Evolutionary conservation across 768 basidiomycete species (phyloP).

Genomic region (Steccherinum ochraceum): DNA sequence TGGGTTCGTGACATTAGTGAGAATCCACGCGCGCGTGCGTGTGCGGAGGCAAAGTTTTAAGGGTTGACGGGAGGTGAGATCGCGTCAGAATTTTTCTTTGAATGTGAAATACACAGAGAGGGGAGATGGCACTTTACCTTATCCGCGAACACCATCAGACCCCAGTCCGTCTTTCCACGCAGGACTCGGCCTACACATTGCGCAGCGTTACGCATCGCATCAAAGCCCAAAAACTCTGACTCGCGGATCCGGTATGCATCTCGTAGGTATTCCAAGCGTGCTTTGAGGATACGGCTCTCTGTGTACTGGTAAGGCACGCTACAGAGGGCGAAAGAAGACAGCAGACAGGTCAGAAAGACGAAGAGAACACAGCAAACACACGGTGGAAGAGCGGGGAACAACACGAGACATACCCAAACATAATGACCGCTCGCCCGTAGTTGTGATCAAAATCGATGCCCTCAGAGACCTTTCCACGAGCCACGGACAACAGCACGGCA

Average conservation of each 20-base stretch:
- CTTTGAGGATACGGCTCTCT: slow-evolving; percentile 94
- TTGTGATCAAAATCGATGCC: slow-evolving; percentile 99
- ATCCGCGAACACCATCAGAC: slow-evolving; percentile 98
- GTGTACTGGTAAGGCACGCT: slow-evolving; percentile 98
- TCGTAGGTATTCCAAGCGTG: slow-evolving; percentile 94
- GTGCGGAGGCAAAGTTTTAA: background rate
- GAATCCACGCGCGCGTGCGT: too few species aligned
- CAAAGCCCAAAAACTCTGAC: slow-evolving; percentile 97
- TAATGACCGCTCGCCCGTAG: slow-evolving; percentile 97
- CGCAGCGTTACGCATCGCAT: slow-evolving; percentile 98
- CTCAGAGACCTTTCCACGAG: slow-evolving; percentile 98
- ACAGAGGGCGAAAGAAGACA: slow-evolving; percentile 2
- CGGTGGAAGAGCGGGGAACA: background rate
- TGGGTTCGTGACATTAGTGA: background rate
- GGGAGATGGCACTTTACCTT: slow-evolving; percentile 51
- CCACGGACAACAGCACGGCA: slow-evolving; percentile 93
- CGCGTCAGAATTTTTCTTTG: background rate
- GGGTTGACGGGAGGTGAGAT: slow-evolving; percentile 1
- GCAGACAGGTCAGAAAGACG: background rate
- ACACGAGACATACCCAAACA: slow-evolving; percentile 78
- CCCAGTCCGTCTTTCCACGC: slow-evolving; percentile 99
- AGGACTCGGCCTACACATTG: slow-evolving; percentile 98
- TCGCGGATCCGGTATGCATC: slow-evolving; percentile 98
- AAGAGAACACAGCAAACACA: background rate
- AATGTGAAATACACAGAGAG: slow-evolving; percentile 8